Evolutionary conservation across 257 asterid species (phyloP).

Genomic region (Nicotiana knightiana): DNA sequence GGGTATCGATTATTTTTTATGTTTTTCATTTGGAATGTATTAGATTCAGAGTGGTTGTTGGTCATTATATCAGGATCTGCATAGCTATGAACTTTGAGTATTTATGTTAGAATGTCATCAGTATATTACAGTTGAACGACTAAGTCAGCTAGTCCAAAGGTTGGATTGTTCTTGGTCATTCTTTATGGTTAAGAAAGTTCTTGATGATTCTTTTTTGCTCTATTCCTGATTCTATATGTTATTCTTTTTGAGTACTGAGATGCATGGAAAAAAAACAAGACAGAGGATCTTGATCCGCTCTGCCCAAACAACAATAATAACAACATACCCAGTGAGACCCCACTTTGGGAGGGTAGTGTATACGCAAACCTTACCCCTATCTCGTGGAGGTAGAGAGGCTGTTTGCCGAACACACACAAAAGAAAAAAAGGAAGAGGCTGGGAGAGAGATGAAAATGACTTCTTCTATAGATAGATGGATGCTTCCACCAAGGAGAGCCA

Average conservation of each 20-base stretch:
- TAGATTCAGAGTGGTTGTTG: neutral
- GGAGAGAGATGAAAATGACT: neutral
- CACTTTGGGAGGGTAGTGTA: too few relatives aligned
- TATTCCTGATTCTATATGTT: neutral
- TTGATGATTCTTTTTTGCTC: neutral
- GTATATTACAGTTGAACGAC: neutral
- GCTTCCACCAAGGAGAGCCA: neutral
- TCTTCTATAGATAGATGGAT: neutral
- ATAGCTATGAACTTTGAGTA: neutral
- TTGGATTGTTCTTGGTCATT: neutral
- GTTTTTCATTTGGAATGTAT: neutral
- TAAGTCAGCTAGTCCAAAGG: neutral
- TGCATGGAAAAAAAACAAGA: neutral
- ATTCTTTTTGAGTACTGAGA: neutral
- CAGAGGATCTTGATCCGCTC: neutral
- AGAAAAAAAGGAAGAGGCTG: neutral
- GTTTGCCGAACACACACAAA: too few relatives aligned
- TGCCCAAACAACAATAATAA: neutral
- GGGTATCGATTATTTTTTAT: neutral
- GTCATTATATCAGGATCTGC: neutral
- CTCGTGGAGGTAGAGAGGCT: too few relatives aligned
- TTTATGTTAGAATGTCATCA: slow-evolving; percentile 1
- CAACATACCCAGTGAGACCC: too few relatives aligned
- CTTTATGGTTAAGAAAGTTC: neutral
- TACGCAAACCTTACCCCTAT: too few relatives aligned